These are phyloP conservation scores for Mollisia scopiformis DNA, from an alignment of 2,329 filamentous ascomycete species.

Conservation along the genomic window DNA sequence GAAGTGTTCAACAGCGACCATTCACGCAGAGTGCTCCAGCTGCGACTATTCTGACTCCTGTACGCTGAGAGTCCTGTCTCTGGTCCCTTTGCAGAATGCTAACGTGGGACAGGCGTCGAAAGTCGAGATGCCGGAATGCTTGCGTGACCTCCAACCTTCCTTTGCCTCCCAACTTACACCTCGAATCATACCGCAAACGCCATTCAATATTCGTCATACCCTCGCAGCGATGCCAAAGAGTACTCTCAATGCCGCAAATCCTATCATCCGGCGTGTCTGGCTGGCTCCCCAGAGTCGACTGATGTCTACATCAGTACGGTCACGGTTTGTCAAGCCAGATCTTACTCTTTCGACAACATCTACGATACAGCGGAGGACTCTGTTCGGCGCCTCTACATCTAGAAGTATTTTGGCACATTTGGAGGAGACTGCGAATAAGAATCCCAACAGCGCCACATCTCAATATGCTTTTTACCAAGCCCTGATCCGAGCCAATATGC, in stretches of 20 bases:
- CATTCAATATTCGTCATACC: slow-evolving; percentile 18
- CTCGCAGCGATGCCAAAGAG: slow-evolving; percentile 26
- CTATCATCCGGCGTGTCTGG: slow-evolving; percentile 21
- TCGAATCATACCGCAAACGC: slow-evolving; percentile 12
- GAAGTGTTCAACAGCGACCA: slow-evolving; percentile 14
- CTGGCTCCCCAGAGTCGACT: slow-evolving; percentile 22
- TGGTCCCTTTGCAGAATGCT: background rate
- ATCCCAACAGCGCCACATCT: slow-evolving; percentile 81
- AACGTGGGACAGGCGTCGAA: slow-evolving; percentile 14
- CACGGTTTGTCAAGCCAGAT: slow-evolving; percentile 21
- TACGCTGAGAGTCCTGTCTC: background rate
- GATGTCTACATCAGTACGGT: slow-evolving; percentile 28
- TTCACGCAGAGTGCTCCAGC: background rate
- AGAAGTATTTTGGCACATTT: slow-evolving; percentile 76
- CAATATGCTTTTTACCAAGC: slow-evolving; percentile 96
- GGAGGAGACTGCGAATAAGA: slow-evolving; percentile 91
- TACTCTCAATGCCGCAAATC: slow-evolving; percentile 27
- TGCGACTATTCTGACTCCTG: slow-evolving; percentile 9
- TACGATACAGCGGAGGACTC: slow-evolving; percentile 26
- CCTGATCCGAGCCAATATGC: slow-evolving; percentile 89
- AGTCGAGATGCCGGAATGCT: slow-evolving; percentile 23
- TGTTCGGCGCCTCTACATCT: slow-evolving; percentile 38
- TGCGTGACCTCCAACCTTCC: slow-evolving; percentile 22
- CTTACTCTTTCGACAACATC: slow-evolving; percentile 11
- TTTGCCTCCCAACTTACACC: slow-evolving; percentile 21